Conservation (phyloP, 306 rosid genomes). For the Datisca glomerata region DNA sequence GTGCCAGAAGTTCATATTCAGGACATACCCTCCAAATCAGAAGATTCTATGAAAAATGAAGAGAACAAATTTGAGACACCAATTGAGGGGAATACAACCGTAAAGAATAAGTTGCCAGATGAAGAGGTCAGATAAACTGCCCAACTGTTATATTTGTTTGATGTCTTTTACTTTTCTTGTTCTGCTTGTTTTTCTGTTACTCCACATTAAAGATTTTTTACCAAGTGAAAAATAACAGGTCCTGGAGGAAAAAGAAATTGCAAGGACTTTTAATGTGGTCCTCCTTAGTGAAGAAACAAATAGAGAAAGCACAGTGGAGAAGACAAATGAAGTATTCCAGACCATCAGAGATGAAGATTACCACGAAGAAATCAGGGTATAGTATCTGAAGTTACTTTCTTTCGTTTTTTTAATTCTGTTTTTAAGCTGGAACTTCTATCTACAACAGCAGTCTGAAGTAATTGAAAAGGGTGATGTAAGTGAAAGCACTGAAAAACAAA, state of each 20-base stretch:
- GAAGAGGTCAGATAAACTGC: constrained; percentile 15
- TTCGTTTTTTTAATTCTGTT: not conserved
- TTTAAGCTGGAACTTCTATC: not conserved
- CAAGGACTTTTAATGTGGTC: constrained; percentile 1
- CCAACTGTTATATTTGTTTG: no score
- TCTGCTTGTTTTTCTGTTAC: not conserved
- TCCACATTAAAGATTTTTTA: not conserved
- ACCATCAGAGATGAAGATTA: not conserved
- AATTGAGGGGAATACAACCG: constrained; percentile 11
- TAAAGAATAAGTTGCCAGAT: constrained; percentile 1
- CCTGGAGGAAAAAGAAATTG: constrained; percentile 7
- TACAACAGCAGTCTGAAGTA: constrained; percentile 11
- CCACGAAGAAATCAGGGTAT: not conserved
- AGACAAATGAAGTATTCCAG: constrained; percentile 1
- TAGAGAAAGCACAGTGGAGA: constrained; percentile 2
- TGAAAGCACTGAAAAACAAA: constrained; percentile 1
- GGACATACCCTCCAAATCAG: constrained; percentile 11
- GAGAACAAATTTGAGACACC: constrained; percentile 4
- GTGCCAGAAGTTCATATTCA: constrained; percentile 6
- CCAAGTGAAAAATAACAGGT: constrained; percentile 12
- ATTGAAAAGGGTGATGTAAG: not conserved
- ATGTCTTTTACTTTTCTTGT: not conserved
- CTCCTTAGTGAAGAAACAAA: constrained; percentile 4
- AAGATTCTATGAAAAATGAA: constrained; percentile 6
- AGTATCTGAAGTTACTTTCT: not conserved